Percentiles rank a stretch among this genome's conserved stretches.
These are phyloP conservation scores for Bolboschoenus planiculmis DNA, from an alignment of 176 grass and related monocot genomes.

Conservation along the genomic window DNA sequence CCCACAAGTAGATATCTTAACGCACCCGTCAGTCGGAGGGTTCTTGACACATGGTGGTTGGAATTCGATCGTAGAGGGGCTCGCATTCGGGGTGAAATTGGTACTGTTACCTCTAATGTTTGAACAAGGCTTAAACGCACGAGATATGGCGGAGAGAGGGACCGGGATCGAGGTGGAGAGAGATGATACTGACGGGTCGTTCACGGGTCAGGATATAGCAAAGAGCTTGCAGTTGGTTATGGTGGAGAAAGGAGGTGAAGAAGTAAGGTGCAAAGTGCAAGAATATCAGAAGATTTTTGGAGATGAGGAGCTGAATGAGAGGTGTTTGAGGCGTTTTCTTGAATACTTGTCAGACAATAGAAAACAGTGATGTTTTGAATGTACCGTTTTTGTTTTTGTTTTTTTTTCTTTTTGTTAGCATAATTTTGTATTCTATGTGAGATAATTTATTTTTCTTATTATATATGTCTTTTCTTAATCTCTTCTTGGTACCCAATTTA, in stretches of 20 bases:
- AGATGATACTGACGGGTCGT: conserved; percentile 42
- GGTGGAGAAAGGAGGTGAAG: conserved; percentile 30
- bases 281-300: conserved; percentile 37
- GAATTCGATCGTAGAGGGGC: conserved; percentile 44
- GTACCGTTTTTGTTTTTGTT: not conserved
- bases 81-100: conserved; percentile 33
- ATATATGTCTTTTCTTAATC: no score
- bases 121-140: conserved; percentile 56
- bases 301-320: conserved; percentile 39
- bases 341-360: conserved; percentile 18
- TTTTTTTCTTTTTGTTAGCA: not conserved
- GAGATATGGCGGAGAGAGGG: conserved; percentile 38
- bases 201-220: conserved; percentile 31
- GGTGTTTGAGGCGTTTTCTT: conserved; percentile 32
- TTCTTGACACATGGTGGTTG: conserved; percentile 61
- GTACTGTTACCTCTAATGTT: conserved; percentile 48
- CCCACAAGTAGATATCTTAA: conserved; percentile 40
- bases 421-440: no score
- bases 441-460: no score
- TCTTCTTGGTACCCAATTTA: no score
- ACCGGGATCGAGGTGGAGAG: conserved; percentile 41
- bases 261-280: conserved; percentile 25
- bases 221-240: conserved; percentile 39
- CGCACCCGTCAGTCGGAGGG: conserved; percentile 39
- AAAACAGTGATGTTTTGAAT: not conserved